Evolutionary conservation across 2,329 filamentous ascomycete genomes (phyloP), one percentile per base, ranked within the genome.

Genomic region (Pseudocercospora vitis): DNA sequence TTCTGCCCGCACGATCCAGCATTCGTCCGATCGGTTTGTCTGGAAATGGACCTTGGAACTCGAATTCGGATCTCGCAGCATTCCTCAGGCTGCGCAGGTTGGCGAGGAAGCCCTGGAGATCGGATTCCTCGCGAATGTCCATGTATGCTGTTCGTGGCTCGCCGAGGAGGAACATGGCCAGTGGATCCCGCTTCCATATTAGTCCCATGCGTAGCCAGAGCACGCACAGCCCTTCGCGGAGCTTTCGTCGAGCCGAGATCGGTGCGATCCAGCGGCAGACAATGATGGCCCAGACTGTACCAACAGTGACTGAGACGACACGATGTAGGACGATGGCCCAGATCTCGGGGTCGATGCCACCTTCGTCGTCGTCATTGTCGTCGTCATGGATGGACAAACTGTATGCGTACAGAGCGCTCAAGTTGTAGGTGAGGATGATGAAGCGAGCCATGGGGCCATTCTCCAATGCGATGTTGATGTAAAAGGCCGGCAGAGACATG

Each of bases 171-270:
- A 96, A 79, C 5, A 86, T 83, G 3, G 88, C 86, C 19, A 99
- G 76, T 0, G 94, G 94, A 7, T 95, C 92, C 39, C 91, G 84
- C 73, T 92, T 95, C 94, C 94, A 99, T 60, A 97, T 91, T 28
- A 99, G 80, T 12, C 91, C 89, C 84, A 99, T 91, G 54, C 95
- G 89, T 5, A 99, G 79, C 82, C 94, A 97, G 9, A 99, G 77
- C n/a, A 96, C 78, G 23, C 89, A 89, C 8, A 96, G 79, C 1
- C 92, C 92, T 65, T 95, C 87, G 66, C 94, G 90, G 64, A 97
- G 85, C 72, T 95, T 95, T 58, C 81, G 80, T 37, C 94, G 82
- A 1, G 91, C 94, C 26, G 90, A 94, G 58, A 96, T 95, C 7
- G 94, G 94, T 89, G 91, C 97, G 59, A 99, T 85, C 46, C 95